Percentiles rank a stretch among this genome's conserved stretches.
Conservation (phyloP, 129 eudicot species). For the Chrysanthemum seticuspe region DNA sequence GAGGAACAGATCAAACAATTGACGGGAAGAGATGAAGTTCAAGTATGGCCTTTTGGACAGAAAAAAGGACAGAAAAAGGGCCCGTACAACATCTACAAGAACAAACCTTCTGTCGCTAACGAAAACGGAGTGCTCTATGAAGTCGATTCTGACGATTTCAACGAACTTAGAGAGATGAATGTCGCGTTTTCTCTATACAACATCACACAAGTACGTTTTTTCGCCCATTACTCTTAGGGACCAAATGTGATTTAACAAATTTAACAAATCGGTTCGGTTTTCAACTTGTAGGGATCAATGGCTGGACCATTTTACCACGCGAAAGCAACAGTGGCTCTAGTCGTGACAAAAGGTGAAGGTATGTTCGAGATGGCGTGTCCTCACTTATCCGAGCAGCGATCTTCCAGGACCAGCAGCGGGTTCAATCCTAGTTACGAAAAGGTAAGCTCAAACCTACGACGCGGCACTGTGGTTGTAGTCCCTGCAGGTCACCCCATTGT, state of each 20-base stretch:
- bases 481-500: constrained; percentile 78
- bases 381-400: constrained; percentile 34
- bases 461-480: constrained; percentile 52
- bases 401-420: background rate
- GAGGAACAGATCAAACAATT: constrained; percentile 64
- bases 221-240: background rate
- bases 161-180: constrained; percentile 45
- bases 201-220: constrained; percentile 47
- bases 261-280: background rate
- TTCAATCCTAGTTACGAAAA: constrained; percentile 38
- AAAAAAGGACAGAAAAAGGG: constrained; percentile 48
- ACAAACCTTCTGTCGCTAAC: constrained; percentile 39
- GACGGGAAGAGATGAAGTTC: constrained; percentile 45
- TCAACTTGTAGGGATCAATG: constrained; percentile 50
- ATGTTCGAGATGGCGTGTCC: constrained; percentile 74
- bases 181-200: constrained; percentile 48
- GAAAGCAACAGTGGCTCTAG: constrained; percentile 36
- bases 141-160: constrained; percentile 34
- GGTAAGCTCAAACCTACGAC: constrained; percentile 40
- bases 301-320: constrained; percentile 51
- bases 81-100: constrained; percentile 41
- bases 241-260: background rate
- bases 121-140: constrained; percentile 50
- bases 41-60: constrained; percentile 68
- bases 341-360: constrained; percentile 54